Percentiles rank a stretch among this genome's conserved stretches.
phyloP scores from a whole-genome alignment of 371 early-diverging fungal species.

The Mucor velutinosus region DNA sequence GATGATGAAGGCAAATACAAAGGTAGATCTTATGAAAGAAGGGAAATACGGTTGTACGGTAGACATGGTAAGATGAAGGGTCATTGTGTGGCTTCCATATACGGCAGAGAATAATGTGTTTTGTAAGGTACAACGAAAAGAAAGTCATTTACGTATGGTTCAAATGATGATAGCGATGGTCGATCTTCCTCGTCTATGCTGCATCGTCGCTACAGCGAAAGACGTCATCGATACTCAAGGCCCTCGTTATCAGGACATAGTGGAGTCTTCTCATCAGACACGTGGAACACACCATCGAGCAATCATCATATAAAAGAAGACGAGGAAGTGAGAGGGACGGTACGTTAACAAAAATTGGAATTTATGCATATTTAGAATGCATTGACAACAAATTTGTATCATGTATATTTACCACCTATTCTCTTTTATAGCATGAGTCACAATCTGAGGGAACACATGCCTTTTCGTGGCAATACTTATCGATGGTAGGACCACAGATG shows the following conservation, averaged over 20 bases:
- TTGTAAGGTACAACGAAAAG: slow-evolving; percentile 13
- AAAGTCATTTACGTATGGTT: slow-evolving; percentile 19
- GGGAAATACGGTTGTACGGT: slow-evolving; percentile 24
- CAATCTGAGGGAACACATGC: slow-evolving; percentile 23
- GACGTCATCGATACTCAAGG: slow-evolving; percentile 20
- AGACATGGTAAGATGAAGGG: slow-evolving; percentile 17
- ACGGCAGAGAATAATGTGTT: neutral
- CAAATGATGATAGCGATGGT: slow-evolving; percentile 5
- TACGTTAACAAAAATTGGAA: slow-evolving; percentile 15
- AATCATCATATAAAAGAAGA: slow-evolving; percentile 2
- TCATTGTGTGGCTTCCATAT: neutral
- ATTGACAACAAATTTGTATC: slow-evolving; percentile 6
- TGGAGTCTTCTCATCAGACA: slow-evolving; percentile 3
- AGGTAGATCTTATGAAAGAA: slow-evolving; percentile 24
- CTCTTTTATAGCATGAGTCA: slow-evolving; percentile 16
- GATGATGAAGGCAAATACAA: slow-evolving; percentile 32
- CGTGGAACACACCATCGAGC: slow-evolving; percentile 9
- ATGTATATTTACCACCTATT: neutral
- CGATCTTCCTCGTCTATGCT: neutral
- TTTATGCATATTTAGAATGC: slow-evolving; percentile 8
- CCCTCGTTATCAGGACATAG: slow-evolving; percentile 10
- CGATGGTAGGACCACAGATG: slow-evolving; percentile 19
- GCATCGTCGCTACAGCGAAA: slow-evolving; percentile 19
- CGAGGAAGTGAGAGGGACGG: slow-evolving; percentile 4
- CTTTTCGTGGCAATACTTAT: slow-evolving; percentile 34